Evolutionary conservation across 495 filamentous ascomycete genomes (phyloP), one percentile per base, ranked within the genome.

Genomic region (Penicillium mononematosum): DNA sequence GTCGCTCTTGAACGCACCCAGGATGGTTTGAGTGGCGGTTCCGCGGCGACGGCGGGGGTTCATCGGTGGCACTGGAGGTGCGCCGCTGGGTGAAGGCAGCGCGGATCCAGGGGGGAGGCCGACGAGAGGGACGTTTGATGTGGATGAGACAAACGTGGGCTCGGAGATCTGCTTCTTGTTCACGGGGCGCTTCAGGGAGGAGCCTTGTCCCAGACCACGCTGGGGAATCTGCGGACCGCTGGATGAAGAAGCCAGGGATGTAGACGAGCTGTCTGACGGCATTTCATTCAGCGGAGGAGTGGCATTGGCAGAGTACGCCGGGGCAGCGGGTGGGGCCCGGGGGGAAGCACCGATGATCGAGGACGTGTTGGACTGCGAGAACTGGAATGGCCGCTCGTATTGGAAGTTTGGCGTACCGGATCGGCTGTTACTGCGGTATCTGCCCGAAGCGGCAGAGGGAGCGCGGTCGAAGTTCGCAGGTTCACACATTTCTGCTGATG

Each of bases 161-260:
- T 94, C 91, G 3, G 90, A 93, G 39, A 96, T 95, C 27, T 88
- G 83, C 34, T 80, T 75, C 64, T 93, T 91, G 62, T 84, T 86
- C 46, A 94, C 75, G 0, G 81, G 75, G 38, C 83, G 83, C 75
- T 91, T 94, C 53, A 70, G 77, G 22, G 74, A 70, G 52, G 58
- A 55, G 41, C 50, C 53, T 49, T 62, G 50, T 6, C 70, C 66
- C n/a, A 67, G 63, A 22, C 67, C 60, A 17, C 70, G 69, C 56
- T 76, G 67, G 22, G 70, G 62, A 20, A 63, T 49, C 2, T 67
- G 63, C 19, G 38, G 42, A 24, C 34, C 56, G 36, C 19, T 58
- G 11, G 62, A 50, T 12, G 72, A 29, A 29, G 70, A 51, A 31
- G 59, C 49, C 10, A 63, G 36, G 29, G 68, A 34, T 44, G 60